Evolutionary conservation across 2,329 filamentous ascomycete species (phyloP), one percentile per base, ranked within the genome.

Genomic region (Hortaea werneckii): DNA sequence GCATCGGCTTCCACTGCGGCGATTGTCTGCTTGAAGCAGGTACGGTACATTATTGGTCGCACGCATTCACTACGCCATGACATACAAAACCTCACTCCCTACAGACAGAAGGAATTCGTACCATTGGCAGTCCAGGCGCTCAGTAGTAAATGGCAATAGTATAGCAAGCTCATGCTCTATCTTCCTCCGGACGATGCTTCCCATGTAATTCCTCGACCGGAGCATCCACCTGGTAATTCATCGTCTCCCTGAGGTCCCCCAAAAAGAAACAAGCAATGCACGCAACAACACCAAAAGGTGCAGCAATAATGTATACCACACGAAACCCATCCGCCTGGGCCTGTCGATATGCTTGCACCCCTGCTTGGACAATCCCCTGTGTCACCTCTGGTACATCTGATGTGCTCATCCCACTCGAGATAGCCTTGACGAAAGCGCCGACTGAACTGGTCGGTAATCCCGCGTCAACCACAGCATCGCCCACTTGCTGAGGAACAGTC

Each of bases 241-340:
- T 53, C 12, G 32, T 42, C 27, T 47, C 35, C 5, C 40, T 47
- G 12, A 49, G 35, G 29, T 46, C 40, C 13, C 30, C 45, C 10
- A 53, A n/a, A 6, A 51, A 51, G 8, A 47, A 50, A 34, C 46
- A 51, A n/a, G 42, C 26, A 32, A 51, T 34, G 29, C 47, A 49
- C 12, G 46, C 51, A 10, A 51, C 27, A 12, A 42, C 40, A 8
- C 51, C 51, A 44, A 51, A 53, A n/a, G 51, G 49, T 5, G 49
- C 49, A 20, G 49, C 49, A 8, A 53, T 53, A 27, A 53, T 53
- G 42, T 44, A 71, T 0, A 72, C 66, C 1, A 67, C 68, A 47
- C 64, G 58, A 50, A 67, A 68, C 5, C 67, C 65, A 37, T 67
- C 61, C 1, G 65, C 55, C 42, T 66, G 66, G 5, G 67, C 68